Evolutionary conservation across 2,329 filamentous ascomycete species (phyloP), one percentile per base, ranked within the genome.

Genomic region (Fusarium mundagurra): DNA sequence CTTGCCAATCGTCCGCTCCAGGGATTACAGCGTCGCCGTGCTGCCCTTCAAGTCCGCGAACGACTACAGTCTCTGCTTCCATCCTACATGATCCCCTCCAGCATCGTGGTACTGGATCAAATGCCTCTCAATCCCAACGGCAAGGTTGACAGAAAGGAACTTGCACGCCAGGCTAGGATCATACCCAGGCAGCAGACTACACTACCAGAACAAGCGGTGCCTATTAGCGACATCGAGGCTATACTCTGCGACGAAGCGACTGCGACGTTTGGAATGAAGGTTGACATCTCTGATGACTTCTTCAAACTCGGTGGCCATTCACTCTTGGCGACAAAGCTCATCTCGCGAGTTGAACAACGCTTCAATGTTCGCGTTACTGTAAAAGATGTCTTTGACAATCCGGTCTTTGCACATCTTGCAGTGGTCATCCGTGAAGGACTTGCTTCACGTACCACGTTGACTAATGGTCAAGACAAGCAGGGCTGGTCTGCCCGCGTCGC

Each of bases 101-200:
- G 24, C 12, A 75, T 81, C 11, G 48, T 61, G 2, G 61, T 78
- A 1, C 18, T 81, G 20, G 76, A 78, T 4, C 45, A 74, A 8
- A 74, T 81, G 61, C 79, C 79, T 22, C 48, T 79, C 41, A 78
- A 79, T 24, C 48, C 63, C 3, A 80, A 75, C 22, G 76, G 77
- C 29, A 79, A 80, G 48, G 64, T 79, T 1, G 77, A 80, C 34
- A 64, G 77, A 0, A 67, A 70, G 6, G 64, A 62, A 8, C 71
- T 79, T 33, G 38, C 57, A 6, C 57, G 57, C 1, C 34, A n/a
- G 24, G 67, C 64, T 22, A 39, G 31, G 2, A 43, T 24, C 1
- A 0, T 59, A 18, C 67, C 64, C 1, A 69, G 58, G 17, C 27
- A 45, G 5, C 43, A 67, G 24, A 33, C 34, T 1, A 14, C 43